Evolutionary conservation across 1,139 yeast genomes (phyloP), one percentile per base, ranked within the genome.

Genomic region (Debaryomycetaceae sp.): DNA sequence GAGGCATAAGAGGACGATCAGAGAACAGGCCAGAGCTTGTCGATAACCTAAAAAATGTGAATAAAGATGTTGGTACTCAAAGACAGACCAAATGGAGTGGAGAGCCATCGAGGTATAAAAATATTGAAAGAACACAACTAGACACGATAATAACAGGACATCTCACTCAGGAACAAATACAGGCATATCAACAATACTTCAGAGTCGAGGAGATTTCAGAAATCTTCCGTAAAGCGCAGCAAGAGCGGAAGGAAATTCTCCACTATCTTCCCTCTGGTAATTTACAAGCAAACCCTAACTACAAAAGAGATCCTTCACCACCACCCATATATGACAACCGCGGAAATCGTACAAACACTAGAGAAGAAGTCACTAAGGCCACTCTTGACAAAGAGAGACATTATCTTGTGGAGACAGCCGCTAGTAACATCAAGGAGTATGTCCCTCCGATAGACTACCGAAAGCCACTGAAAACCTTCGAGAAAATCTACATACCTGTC

Each of bases 341-440:
- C 22, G 99, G 99, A 38, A 82, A 81, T 55, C 81, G 98, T 55
- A 79, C 79, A 13, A 92, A 94, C 58, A 89, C 98, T 0, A 67
- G 95, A 41, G 96, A 87, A 37, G 75, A 71, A 30, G 67, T 96
- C 36, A 77, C 80, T 40, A 70, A 70, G 39, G 77, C 77, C 37
- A 70, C 71, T 39, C 65, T 86, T 35, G 95, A 88, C 51, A 81
- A 79, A 44, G 98, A 92, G 60, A 73, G 97, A 43, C 87, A 87
- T 58, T 67, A 71, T 39, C 67, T 92, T 41, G 84, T 92, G 14
- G 94, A 87, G 49, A 65, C 73, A 40, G 95, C 95, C 0, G 72
- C 85, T 31, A 73, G 81, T 41, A 65, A 76, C 33, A 79, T 92
- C 33, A 95, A 95, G n/a, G 79, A 80, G 50, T 94, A 79, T 58